These are phyloP conservation scores for Haematococcus sp. DNA, from an alignment of 139 green algal genomes.

Conservation along the genomic window DNA sequence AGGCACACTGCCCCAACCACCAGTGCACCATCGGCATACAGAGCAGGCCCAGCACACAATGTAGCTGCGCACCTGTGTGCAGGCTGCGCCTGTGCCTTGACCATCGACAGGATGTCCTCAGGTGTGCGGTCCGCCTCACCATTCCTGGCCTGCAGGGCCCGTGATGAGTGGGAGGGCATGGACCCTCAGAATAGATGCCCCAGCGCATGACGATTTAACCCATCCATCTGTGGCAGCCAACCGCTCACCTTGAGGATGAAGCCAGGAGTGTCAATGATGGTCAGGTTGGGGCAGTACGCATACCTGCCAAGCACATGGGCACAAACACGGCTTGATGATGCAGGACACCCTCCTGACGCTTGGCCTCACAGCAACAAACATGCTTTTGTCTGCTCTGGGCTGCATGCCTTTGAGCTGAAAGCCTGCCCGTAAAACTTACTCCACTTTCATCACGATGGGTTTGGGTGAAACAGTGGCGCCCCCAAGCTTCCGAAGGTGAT, in stretches of 20 bases:
- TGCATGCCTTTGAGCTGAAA: no score
- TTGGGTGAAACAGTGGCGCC: slow-evolving; percentile 74
- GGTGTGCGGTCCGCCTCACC: slow-evolving; percentile 84
- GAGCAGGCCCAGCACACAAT: neutral
- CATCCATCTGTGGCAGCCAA: neutral
- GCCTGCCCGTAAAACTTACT: slow-evolving; percentile 56
- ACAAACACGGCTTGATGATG: no score
- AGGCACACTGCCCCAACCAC: no score
- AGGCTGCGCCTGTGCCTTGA: slow-evolving; percentile 81
- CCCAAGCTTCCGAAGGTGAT: slow-evolving; percentile 70
- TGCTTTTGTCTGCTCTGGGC: neutral
- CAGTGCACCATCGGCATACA: no score
- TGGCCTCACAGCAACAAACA: no score
- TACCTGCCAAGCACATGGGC: slow-evolving; percentile 13
- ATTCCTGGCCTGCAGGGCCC: slow-evolving; percentile 56
- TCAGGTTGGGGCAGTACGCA: slow-evolving; percentile 85
- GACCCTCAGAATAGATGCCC: neutral
- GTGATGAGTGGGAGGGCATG: neutral
- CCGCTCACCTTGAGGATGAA: slow-evolving; percentile 92
- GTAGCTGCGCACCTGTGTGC: slow-evolving; percentile 58
- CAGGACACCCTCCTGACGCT: no score
- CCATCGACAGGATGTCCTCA: slow-evolving; percentile 90
- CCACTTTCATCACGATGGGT: slow-evolving; percentile 76
- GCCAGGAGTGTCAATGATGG: slow-evolving; percentile 91
- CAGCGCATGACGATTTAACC: neutral